A percentile compares a stretch with the other conserved stretches of the same genome.
phyloP scores from a whole-genome alignment of 176 grass and related monocot genomes.

The Rhynchospora pubera region DNA sequence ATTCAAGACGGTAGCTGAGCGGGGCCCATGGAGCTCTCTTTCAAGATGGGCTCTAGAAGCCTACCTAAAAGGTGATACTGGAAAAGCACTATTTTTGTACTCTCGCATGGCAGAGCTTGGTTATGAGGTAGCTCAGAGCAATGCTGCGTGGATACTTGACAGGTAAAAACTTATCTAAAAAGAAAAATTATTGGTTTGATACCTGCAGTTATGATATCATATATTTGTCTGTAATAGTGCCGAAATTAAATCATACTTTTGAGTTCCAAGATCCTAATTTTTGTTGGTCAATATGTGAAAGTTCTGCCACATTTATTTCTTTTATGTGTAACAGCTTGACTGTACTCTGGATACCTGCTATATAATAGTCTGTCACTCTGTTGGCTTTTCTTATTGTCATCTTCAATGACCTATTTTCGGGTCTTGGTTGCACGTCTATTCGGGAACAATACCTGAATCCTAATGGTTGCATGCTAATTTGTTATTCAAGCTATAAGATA shows the following conservation, averaged over 20 bases:
- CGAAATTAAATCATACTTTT: background rate
- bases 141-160: conserved; percentile 99
- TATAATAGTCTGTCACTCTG: background rate
- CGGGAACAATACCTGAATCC: background rate
- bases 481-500: background rate
- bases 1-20: conserved; percentile 94
- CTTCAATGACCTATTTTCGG: background rate
- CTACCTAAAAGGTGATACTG: conserved; percentile 93
- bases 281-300: background rate
- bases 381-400: background rate
- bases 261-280: background rate
- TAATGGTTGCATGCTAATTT: background rate
- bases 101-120: conserved; percentile 98
- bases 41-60: conserved; percentile 96
- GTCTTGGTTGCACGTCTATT: background rate
- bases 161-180: background rate
- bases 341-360: background rate
- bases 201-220: background rate
- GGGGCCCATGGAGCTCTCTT: conserved; percentile 92
- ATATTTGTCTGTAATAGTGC: background rate
- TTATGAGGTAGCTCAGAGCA: conserved; percentile 97
- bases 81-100: conserved; percentile 90
- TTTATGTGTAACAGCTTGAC: background rate
- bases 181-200: background rate
- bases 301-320: too few species aligned